A percentile compares a stretch with the other conserved stretches of the same genome.
phyloP scores from a whole-genome alignment of 352 stramenopile species.

The Phytophthora vignae region DNA sequence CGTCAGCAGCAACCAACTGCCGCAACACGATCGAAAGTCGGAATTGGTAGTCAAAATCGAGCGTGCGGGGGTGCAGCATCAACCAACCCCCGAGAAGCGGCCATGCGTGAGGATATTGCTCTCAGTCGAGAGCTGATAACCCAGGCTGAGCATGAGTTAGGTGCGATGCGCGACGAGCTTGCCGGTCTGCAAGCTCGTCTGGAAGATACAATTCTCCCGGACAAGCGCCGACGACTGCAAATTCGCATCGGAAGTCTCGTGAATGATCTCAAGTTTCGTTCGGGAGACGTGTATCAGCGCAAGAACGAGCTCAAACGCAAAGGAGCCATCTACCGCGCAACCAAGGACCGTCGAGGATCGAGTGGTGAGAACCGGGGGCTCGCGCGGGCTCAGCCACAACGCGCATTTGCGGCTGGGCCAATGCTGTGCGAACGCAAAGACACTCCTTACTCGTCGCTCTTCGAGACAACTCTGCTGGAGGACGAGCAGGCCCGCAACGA shows the following conservation, averaged over 20 bases:
- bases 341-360: constrained; percentile 17
- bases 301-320: constrained; percentile 79
- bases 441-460: constrained; percentile 20
- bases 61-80: neutral
- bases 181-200: constrained; percentile 57
- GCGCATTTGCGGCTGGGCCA: neutral
- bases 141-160: constrained; percentile 70
- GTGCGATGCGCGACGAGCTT: constrained; percentile 65
- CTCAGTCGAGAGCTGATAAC: constrained; percentile 67
- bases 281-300: constrained; percentile 76
- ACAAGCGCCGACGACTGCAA: constrained; percentile 61
- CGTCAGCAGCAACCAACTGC: neutral
- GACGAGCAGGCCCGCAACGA: constrained; percentile 71
- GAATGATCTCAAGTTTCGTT: constrained; percentile 72
- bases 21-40: constrained; percentile 4
- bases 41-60: neutral
- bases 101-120: constrained; percentile 58
- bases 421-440: constrained; percentile 24
- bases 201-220: constrained; percentile 33
- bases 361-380: constrained; percentile 4
- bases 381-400: constrained; percentile 1
- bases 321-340: constrained; percentile 45
- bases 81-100: constrained; percentile 24
- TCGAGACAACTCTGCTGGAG: constrained; percentile 49
- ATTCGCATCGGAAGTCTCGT: constrained; percentile 54